Evolutionary conservation across 1,284 basidiomycete species (phyloP), one percentile per base, ranked within the genome.

Genomic region (Caloboletus firmus): DNA sequence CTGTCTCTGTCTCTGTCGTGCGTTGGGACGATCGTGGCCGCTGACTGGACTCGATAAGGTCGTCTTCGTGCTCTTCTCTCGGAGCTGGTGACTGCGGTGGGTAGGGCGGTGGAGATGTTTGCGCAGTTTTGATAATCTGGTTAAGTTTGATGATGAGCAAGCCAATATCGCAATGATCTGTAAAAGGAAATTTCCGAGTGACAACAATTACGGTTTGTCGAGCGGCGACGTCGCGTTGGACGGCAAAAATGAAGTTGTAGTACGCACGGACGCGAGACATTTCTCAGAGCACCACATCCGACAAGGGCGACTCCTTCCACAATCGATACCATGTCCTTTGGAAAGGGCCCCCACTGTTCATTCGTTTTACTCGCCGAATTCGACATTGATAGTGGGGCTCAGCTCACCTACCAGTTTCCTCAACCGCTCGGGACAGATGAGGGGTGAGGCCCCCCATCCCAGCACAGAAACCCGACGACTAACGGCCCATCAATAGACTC

Each of bases 331-430:
- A 78, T 79, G 77, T 57, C 74, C 59, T 54, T 66, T 4, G 60
- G 64, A 60, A 74, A 74, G 62, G 70, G 74, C 28, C 78, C 91
- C 58, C 91, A 93, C 68, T 94, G 93, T 60, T 91, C 93, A 20
- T 96, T 94, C 72, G 90, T 96, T 52, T 79, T 98, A 37, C 81
- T 97, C 45, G 95, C 95, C 12, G 95, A 97, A 71, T 98, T 98
- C 74, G 92, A 98, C 75, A 97, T 98, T 61, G 88, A 94, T 69
- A 83, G 88, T 50, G 95, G 95, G 30, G 91, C 94, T 3, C 89
- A 93, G 58, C 77, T 98, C 59, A 90, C 92, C 34, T 94, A 95
- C 70, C 93, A 97, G 72, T 96, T 95, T 67, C 95, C 95, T 8
- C 91, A 92, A 65, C 92, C 93, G 22, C 80, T 95, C 31, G 94